phyloP scores from a whole-genome alignment of 306 rosid genomes.

The Vigna trinervia region DNA sequence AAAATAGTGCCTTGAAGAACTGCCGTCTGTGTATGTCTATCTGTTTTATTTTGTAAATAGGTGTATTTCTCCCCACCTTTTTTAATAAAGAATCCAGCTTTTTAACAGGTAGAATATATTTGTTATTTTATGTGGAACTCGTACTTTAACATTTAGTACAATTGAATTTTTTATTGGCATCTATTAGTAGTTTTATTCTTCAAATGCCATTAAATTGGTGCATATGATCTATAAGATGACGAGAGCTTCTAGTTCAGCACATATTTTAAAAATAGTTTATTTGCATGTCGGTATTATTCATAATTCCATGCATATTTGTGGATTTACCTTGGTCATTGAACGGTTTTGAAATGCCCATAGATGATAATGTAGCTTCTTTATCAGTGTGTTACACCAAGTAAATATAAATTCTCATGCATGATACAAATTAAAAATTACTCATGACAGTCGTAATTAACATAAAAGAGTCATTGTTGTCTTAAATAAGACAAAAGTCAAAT shows the following conservation, averaged over 20 bases:
- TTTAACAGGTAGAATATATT: not conserved
- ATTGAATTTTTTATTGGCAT: slow-evolving; percentile 10
- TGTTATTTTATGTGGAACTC: not conserved
- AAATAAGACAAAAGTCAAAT: too few relatives aligned
- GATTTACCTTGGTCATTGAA: not conserved
- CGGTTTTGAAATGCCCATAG: slow-evolving; percentile 6
- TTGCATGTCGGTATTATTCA: not conserved
- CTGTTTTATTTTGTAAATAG: not conserved
- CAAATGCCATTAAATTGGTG: slow-evolving; percentile 25
- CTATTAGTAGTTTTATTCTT: slow-evolving; percentile 6
- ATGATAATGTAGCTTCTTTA: too few relatives aligned
- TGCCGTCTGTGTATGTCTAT: not conserved
- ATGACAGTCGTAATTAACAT: not conserved
- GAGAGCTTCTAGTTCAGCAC: not conserved
- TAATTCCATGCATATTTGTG: not conserved
- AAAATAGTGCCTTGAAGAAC: not conserved
- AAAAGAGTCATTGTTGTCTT: too few relatives aligned
- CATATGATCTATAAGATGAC: not conserved
- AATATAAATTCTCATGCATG: too few relatives aligned
- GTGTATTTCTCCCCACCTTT: not conserved
- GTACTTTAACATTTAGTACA: slow-evolving; percentile 4
- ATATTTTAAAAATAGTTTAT: not conserved
- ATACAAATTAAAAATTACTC: too few relatives aligned
- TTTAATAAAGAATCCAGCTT: not conserved
- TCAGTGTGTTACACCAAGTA: too few relatives aligned